Evolutionary conservation across 2,329 filamentous ascomycete genomes (phyloP), one percentile per base, ranked within the genome.

Genomic region (Cladosporium halotolerans): DNA sequence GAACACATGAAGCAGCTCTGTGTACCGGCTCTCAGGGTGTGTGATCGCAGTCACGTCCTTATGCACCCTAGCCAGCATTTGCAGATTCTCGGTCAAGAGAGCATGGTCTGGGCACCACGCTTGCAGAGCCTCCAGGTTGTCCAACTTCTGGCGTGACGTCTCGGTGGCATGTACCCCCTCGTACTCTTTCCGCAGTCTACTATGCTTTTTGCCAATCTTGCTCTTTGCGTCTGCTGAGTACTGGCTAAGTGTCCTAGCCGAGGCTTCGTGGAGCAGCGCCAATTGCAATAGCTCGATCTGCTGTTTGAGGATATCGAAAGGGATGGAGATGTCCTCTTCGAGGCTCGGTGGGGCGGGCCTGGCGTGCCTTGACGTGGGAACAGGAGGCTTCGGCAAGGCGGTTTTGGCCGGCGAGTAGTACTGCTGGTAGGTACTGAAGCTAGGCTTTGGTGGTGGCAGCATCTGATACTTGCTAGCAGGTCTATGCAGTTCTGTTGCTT

Each of bases 271-370:
- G 18, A 88, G 66, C 7, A 87, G 70, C 45, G 84, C 81, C 7
- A 87, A 72, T 62, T 86, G 83, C 19, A 88, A 71, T 2, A 88
- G 74, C 63, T 85, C 81, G 2, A 82, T 78, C 66, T 87, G 84
- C 51, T 65, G 59, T 34, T 61, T 59, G 8, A 58, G 58, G 2
- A 60, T 54, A 13, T 68, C 66, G 11, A 51, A 51, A 7, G 48
- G 40, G 31, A 44, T 28, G 55, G 58, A 41, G 53, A 60, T 28
- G 59, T 56, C 50, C 28, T 53, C 42, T 14, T 53, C 50, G 14
- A 9, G n/a, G 34, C 3, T 73, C 11, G 80, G 23, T 72, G 45
- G 52, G 0, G 79, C 42, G 34, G 50, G 42, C 10, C 14, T 31
- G 1, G 50, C 34, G 16, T 41, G 42, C 13, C 42, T 42, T 5